phyloP scores from a whole-genome alignment of 805 yeast genomes.

The Monosporozyma unispora region DNA sequence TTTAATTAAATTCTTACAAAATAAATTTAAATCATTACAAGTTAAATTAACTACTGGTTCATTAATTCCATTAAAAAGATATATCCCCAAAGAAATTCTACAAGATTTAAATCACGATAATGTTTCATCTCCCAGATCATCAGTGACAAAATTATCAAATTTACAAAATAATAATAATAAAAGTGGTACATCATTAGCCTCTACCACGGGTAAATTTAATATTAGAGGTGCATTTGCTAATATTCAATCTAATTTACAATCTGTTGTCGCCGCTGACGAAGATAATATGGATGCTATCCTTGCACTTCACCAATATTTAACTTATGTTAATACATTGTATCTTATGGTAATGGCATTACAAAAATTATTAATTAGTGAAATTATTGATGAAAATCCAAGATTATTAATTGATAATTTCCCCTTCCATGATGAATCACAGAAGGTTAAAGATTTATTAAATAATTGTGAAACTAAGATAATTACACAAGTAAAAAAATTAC shows the following conservation, averaged over 20 bases:
- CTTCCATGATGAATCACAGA: constrained; percentile 30
- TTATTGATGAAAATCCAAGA: constrained; percentile 26
- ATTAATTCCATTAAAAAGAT: constrained; percentile 16
- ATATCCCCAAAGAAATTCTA: constrained; percentile 12
- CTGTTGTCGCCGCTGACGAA: constrained; percentile 27
- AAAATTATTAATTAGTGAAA: constrained; percentile 36
- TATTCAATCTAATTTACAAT: constrained; percentile 29
- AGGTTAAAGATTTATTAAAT: constrained; percentile 21
- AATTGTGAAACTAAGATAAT: constrained; percentile 18
- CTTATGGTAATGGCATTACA: constrained; percentile 50
- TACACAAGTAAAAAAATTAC: constrained; percentile 25
- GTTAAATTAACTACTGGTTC: constrained; percentile 15
- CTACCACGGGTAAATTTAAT: constrained; percentile 16
- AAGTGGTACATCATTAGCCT: neutral
- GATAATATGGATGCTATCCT: constrained; percentile 22
- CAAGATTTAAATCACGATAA: neutral
- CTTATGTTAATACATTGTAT: constrained; percentile 65
- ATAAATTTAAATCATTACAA: constrained; percentile 21
- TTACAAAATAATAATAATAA: neutral
- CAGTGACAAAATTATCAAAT: constrained; percentile 15
- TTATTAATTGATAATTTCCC: constrained; percentile 31
- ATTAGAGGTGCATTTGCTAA: constrained; percentile 32
- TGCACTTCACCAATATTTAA: constrained; percentile 49
- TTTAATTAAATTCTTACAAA: constrained; percentile 24
- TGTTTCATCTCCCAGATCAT: neutral